Base-by-base conservation (phyloP, 768 basidiomycete genomes). In the Wakefieldia striispora region DNA sequence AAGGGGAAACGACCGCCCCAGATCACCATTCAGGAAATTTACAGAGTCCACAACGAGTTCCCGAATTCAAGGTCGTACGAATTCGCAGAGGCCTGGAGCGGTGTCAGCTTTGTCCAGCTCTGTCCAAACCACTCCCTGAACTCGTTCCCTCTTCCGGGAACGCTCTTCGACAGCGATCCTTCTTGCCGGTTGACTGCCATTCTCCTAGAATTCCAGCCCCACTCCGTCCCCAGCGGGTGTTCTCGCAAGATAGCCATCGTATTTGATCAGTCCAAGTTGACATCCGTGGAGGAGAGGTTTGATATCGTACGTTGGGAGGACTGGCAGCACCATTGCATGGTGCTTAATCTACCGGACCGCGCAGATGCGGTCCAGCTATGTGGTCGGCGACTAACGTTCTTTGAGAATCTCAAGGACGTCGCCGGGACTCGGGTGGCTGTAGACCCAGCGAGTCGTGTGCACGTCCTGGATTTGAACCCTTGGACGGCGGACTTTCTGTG, bases 131-230 rank as follows among this genome's bases (percentile, higher is more conserved):
- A 66, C 12, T 72, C 77, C 34, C 69, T 75, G 8, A 69, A 76
- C 23, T 49, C 67, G 24, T 45, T 61, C 4, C 63, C 72, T 2
- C 63, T 71, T 24, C 58, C 75, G 3, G 74, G 65, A 40, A 76
- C 80, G 8, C 62, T 83, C n/a, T 84, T 85, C 60, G 79, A 78
- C 51, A 70, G 73, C 31, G 81, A 83, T 55, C 79, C 82, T 8
- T 68, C 72, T 29, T 69, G 70, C 48, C 76, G 81, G 27, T 60
- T 82, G 47, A 70, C 79, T 17, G 71, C 77, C 40, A 47, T 68
- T 35, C 54, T 57, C 16, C 55, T 84, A 40, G 70, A 72, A 26
- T 77, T 79, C 31, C 75, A 73, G 47, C 69, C 72, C 4, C 60
- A 69, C 20, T 59, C 64, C 29, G 66, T 69, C 24, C 67, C 68